Conservation (phyloP, 164 flowering plant genomes). For the Sedum album region DNA sequence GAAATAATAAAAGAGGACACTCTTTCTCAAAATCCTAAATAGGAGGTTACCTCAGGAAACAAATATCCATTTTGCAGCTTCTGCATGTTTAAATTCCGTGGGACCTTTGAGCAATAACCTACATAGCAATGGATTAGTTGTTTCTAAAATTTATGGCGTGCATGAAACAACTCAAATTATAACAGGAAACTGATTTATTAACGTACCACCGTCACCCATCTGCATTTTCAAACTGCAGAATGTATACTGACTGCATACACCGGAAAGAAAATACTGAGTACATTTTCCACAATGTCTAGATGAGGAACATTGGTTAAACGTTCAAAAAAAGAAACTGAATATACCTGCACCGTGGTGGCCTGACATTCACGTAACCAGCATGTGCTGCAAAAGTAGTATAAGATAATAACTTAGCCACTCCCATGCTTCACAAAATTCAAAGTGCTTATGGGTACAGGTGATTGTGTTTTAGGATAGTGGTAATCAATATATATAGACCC, state of each 20-base stretch:
- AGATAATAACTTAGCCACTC: conserved; percentile 1
- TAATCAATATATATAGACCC: conserved; percentile 1
- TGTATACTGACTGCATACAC: conserved; percentile 4
- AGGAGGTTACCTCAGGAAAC: conserved; percentile 24
- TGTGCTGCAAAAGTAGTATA: background rate
- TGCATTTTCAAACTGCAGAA: background rate
- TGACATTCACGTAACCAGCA: background rate
- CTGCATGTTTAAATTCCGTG: conserved; percentile 25
- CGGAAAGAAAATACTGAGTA: background rate
- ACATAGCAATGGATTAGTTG: background rate
- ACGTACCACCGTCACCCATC: background rate
- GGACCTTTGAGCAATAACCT: conserved; percentile 18
- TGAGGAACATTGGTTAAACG: background rate
- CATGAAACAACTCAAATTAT: background rate
- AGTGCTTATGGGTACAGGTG: background rate
- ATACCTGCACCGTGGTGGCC: background rate
- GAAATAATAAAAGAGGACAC: background rate
- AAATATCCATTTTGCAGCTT: conserved; percentile 21
- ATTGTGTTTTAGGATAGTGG: background rate
- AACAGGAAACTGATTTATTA: background rate
- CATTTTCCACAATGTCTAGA: background rate
- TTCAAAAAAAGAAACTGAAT: background rate
- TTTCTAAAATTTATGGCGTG: background rate
- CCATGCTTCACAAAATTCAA: background rate
- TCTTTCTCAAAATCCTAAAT: background rate